Evolutionary conservation across 164 flowering plant genomes (phyloP).

Genomic region (Annona cherimola): DNA sequence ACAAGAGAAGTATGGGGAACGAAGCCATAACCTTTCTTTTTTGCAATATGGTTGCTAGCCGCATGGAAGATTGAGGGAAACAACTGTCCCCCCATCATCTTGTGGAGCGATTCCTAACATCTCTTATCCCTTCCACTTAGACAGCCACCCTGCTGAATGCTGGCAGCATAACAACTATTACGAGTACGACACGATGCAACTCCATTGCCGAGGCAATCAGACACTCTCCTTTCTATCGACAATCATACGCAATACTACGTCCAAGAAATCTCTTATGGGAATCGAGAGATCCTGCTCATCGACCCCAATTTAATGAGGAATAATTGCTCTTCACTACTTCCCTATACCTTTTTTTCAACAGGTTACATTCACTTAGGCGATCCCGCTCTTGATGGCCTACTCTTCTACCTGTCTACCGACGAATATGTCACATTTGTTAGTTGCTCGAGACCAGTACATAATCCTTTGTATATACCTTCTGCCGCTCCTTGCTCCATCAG

Average conservation of each 20-base stretch:
- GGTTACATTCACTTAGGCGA: no score
- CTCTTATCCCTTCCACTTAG: constrained; percentile 5
- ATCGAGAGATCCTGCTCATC: not conserved
- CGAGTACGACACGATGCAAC: not conserved
- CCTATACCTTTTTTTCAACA: not conserved
- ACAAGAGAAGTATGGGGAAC: no score
- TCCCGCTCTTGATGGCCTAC: no score
- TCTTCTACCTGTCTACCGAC: not conserved
- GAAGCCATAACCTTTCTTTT: not conserved
- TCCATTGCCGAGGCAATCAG: constrained; percentile 5
- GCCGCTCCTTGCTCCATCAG: constrained; percentile 5
- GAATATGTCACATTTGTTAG: not conserved
- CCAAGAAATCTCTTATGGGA: not conserved
- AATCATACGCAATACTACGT: constrained; percentile 4
- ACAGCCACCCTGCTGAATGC: not conserved
- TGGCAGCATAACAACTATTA: no score
- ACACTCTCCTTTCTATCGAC: not conserved
- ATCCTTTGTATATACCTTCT: not conserved
- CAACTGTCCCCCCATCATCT: constrained; percentile 2
- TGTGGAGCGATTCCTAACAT: constrained; percentile 1
- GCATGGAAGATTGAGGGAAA: not conserved
- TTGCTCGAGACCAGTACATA: not conserved
- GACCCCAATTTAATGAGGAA: not conserved
- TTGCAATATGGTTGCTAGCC: not conserved
- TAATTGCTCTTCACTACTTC: constrained; percentile 3